phyloP scores from a whole-genome alignment of 2,329 filamentous ascomycete species.

The Fusarium oxysporum region DNA sequence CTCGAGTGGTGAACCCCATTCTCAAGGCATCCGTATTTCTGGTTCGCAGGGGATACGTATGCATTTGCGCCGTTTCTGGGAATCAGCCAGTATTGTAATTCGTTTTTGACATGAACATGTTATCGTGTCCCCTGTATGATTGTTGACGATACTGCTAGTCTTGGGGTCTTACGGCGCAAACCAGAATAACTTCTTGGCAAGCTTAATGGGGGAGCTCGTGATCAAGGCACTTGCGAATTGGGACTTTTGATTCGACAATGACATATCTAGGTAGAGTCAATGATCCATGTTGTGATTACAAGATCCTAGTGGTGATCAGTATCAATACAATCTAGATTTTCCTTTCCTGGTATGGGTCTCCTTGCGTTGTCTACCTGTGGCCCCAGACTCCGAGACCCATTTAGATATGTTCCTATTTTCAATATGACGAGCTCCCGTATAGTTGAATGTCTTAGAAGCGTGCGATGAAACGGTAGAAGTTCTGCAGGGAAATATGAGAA shows the following conservation, averaged over 20 bases:
- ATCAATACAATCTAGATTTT: not conserved
- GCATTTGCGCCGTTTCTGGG: constrained; percentile 13
- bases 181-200: constrained; percentile 17
- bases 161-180: constrained; percentile 7
- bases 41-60: constrained; percentile 40
- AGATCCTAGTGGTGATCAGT: constrained; percentile 3
- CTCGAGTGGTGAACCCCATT: constrained; percentile 26
- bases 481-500: not conserved
- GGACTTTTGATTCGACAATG: constrained; percentile 11
- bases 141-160: constrained; percentile 2
- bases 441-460: not conserved
- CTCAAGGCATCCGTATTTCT: constrained; percentile 48
- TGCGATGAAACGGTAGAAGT: not conserved
- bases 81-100: not conserved
- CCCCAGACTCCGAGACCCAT: not conserved
- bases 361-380: not conserved
- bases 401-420: not conserved
- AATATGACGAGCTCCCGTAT: not conserved
- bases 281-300: not conserved
- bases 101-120: not conserved
- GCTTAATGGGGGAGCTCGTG: constrained; percentile 12
- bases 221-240: constrained; percentile 20
- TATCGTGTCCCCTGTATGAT: not conserved
- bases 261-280: not conserved
- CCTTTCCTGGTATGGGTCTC: not conserved